These are phyloP conservation scores for Fusarium bulbicola DNA, from an alignment of 2,329 filamentous ascomycete genomes.

Conservation along the genomic window DNA sequence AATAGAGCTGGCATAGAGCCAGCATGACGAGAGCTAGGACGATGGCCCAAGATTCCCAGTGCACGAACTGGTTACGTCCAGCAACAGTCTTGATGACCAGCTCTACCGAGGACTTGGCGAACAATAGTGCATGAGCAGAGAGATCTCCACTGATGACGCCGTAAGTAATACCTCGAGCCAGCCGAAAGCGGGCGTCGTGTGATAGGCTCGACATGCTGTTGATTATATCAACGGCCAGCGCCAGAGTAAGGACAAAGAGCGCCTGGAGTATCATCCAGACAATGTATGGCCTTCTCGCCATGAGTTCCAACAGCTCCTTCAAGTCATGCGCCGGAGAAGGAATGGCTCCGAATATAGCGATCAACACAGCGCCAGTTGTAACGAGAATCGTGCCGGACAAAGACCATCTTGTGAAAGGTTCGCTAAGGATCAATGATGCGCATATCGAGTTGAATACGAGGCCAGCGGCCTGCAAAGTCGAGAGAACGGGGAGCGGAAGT, in stretches of 20 bases:
- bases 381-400: conserved; percentile 89
- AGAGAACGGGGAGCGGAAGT: conserved; percentile 90
- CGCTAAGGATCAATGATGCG: conserved; percentile 89
- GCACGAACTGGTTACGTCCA: conserved; percentile 89
- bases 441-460: conserved; percentile 99
- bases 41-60: conserved; percentile 95
- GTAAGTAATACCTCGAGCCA: conserved; percentile 85
- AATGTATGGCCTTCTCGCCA: conserved; percentile 79
- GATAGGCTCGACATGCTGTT: conserved; percentile 62
- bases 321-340: conserved; percentile 91
- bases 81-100: conserved; percentile 88
- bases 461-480: conserved; percentile 93
- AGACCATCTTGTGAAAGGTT: conserved; percentile 96
- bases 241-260: conserved; percentile 74
- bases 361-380: conserved; percentile 86
- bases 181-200: conserved; percentile 72
- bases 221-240: conserved; percentile 68
- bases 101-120: conserved; percentile 97
- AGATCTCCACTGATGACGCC: conserved; percentile 91
- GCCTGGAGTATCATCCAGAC: conserved; percentile 88
- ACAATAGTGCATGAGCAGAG: conserved; percentile 89
- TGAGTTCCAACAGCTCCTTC: conserved; percentile 78
- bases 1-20: conserved; percentile 92
- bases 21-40: conserved; percentile 81
- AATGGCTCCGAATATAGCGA: conserved; percentile 93